Conservation (phyloP, 2,329 filamentous ascomycete genomes). For the Botryosphaeria agaves region DNA sequence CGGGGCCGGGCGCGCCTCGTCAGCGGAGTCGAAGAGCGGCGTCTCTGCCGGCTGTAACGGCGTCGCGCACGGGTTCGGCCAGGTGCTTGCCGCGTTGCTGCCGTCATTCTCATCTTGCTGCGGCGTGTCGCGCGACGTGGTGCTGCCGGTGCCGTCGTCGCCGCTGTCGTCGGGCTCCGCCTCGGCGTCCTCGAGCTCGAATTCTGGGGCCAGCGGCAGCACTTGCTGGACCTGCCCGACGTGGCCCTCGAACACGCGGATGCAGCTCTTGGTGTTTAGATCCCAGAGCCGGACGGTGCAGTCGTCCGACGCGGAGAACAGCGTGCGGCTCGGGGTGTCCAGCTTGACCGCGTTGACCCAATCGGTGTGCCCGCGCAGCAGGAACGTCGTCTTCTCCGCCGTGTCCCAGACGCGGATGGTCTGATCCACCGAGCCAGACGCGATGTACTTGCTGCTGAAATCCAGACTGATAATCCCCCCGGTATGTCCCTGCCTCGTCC, state of each 20-base stretch:
- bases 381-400: constrained; percentile 62
- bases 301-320: constrained; percentile 90
- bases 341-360: constrained; percentile 96
- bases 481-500: constrained; percentile 61
- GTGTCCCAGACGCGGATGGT: constrained; percentile 91
- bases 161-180: constrained; percentile 39
- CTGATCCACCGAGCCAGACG: constrained; percentile 76
- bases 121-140: background rate
- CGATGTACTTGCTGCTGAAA: constrained; percentile 56
- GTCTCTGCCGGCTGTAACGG: constrained; percentile 5
- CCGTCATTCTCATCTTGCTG: constrained; percentile 1
- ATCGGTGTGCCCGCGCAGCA: constrained; percentile 69
- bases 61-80: too few relatives aligned
- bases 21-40: constrained; percentile 37
- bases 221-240: constrained; percentile 93
- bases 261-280: constrained; percentile 63
- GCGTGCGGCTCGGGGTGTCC: constrained; percentile 62
- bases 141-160: constrained; percentile 16
- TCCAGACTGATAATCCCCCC: constrained; percentile 76
- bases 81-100: constrained; percentile 1
- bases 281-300: constrained; percentile 88
- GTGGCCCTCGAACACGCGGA: constrained; percentile 68
- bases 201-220: constrained; percentile 66
- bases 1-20: constrained; percentile 50
- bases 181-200: constrained; percentile 65